Base-by-base conservation (phyloP, 768 basidiomycete species). In the Suillus discolor region DNA sequence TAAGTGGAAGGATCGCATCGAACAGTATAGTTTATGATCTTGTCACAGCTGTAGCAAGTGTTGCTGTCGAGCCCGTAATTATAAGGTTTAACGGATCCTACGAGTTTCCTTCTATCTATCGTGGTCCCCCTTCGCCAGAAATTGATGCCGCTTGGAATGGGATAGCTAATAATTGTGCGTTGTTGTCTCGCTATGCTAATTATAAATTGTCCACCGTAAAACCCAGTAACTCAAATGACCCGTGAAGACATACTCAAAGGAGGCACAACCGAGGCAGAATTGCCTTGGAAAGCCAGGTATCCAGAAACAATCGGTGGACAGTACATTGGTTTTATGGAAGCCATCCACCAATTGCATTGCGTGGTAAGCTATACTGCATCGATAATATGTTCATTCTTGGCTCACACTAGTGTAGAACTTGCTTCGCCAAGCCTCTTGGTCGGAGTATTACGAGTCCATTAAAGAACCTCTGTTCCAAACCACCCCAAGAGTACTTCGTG, bases 131-230 rank as follows among this genome's bases (percentile, higher is more conserved):
- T 11, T 34, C 54, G n/a, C 28, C 64, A 15, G 68, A 67, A 25
- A 60, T 69, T 13, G 68, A 69, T 47, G 62, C 47, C 16, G 66
- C 62, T 44, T 68, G 68, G 66, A 20, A 38, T 23, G 44, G 64
- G 31, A 53, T 67, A 20, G 23, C 49, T 20, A 61, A 51, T 11
- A 38, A 67, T 23, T 38, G 67, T 67, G 18, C 18, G 31, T 25
- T 7, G 7, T 7, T 34, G 18, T 39, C 39, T 59, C 20, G 6
- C 61, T 28, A 12, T 16, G 12, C 18, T 34, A 34, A 4, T 13
- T 20, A 25, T 15, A 38, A 20, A 28, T 23, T 20, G 6, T 6
- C 11, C 51, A 53, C 23, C 64, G 49, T 64, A 23, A 66, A 66
- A 38, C 57, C 57, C 1, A 54, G 53, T 20, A 31, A 57, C 51